These are phyloP conservation scores for Fistulifera pelliculosa DNA, from an alignment of 108 stramenopile species.

Conservation along the genomic window DNA sequence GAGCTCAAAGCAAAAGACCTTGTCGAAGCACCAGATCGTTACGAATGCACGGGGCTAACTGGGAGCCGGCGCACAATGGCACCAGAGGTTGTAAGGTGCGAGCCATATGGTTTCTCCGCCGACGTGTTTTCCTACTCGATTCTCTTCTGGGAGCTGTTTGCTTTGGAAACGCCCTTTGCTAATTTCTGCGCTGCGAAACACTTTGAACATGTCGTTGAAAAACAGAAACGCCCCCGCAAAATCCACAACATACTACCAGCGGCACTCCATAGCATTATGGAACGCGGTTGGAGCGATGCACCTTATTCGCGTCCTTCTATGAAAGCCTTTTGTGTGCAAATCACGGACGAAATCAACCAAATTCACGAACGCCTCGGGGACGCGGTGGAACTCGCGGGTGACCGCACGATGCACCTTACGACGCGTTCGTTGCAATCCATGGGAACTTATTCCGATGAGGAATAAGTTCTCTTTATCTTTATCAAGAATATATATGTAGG, in stretches of 20 bases:
- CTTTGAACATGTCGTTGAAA: conserved; percentile 36
- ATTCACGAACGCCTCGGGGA: too few relatives aligned
- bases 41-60: conserved; percentile 27
- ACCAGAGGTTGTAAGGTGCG: conserved; percentile 45
- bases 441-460: too few relatives aligned
- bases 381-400: too few relatives aligned
- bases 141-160: conserved; percentile 35
- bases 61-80: conserved; percentile 29
- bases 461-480: too few relatives aligned
- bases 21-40: conserved; percentile 16
- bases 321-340: conserved; percentile 13
- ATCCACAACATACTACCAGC: conserved; percentile 7
- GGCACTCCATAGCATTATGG: conserved; percentile 10
- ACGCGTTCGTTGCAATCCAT: too few relatives aligned
- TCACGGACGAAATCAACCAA: conserved; percentile 2
- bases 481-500: too few relatives aligned
- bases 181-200: conserved; percentile 23
- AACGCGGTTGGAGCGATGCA: conserved; percentile 15
- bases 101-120: conserved; percentile 28
- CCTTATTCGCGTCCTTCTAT: conserved; percentile 24
- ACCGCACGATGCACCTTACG: too few relatives aligned
- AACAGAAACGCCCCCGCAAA: conserved; percentile 23
- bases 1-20: conserved; percentile 1
- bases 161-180: conserved; percentile 21
- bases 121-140: conserved; percentile 38